Evolutionary conservation across 1,284 basidiomycete genomes (phyloP).

Genomic region (Ustilago xerochloae): DNA sequence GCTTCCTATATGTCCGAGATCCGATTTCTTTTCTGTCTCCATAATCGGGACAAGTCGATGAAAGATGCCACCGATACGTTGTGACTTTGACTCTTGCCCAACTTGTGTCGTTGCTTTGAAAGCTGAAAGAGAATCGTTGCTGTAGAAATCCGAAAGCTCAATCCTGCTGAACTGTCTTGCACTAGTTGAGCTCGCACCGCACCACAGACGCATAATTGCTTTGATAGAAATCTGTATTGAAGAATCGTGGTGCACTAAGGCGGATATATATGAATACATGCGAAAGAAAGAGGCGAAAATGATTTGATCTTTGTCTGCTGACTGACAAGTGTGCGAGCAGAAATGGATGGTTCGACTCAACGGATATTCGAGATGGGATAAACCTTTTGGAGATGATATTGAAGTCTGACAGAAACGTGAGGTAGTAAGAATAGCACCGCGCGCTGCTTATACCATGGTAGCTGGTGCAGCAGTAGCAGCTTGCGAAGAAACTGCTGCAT

Average conservation of each 20-base stretch:
- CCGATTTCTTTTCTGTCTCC: not conserved
- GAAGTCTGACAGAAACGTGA: too few relatives aligned
- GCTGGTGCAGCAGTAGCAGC: not conserved
- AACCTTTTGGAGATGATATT: too few relatives aligned
- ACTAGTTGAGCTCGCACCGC: too few relatives aligned
- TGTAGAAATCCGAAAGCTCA: too few relatives aligned
- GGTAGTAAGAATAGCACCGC: too few relatives aligned
- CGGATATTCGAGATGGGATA: too few relatives aligned
- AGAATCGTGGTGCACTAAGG: constrained; percentile 7
- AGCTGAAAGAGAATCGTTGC: too few relatives aligned
- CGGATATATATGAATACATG: constrained; percentile 36
- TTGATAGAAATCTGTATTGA: too few relatives aligned
- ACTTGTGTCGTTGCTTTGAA: constrained; percentile 9
- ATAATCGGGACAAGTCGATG: not conserved
- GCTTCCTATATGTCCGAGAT: not conserved
- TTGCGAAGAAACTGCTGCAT: not conserved
- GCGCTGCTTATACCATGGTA: not conserved
- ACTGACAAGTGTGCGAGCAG: not conserved
- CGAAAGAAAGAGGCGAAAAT: constrained; percentile 5
- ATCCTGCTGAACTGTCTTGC: too few relatives aligned
- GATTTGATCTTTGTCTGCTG: not conserved
- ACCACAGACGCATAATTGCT: too few relatives aligned
- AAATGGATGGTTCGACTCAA: too few relatives aligned
- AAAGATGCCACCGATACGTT: not conserved
- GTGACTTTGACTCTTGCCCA: not conserved